Evolutionary conservation across 2,329 filamentous ascomycete species (phyloP).

Genomic region (Penicillium sp.): DNA sequence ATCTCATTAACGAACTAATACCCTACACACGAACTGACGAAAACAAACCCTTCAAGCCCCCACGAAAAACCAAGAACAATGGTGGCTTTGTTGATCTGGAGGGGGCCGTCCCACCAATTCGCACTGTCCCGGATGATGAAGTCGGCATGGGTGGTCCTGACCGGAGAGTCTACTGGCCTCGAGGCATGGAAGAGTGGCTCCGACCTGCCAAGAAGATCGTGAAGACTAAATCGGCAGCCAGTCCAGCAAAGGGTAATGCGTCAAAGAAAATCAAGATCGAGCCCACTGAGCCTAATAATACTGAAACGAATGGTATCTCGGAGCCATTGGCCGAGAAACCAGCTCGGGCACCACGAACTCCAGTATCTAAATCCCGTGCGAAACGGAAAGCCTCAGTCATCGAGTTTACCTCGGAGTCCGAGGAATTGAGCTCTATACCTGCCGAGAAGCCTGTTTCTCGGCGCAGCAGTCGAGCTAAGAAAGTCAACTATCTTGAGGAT

Average conservation of each 20-base stretch:
- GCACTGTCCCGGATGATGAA: constrained; percentile 63
- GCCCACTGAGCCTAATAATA: neutral
- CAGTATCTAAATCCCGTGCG: constrained; percentile 19
- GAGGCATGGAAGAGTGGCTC: constrained; percentile 87
- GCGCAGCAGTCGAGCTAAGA: constrained; percentile 34
- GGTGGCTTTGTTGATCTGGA: constrained; percentile 40
- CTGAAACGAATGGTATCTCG: neutral
- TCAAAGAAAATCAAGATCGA: constrained; percentile 24
- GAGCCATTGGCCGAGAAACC: constrained; percentile 18
- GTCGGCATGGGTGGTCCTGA: constrained; percentile 84
- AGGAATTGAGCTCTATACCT: neutral
- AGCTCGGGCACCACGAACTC: constrained; percentile 15
- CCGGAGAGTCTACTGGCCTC: constrained; percentile 84
- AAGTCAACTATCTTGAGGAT: constrained; percentile 38
- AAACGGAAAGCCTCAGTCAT: constrained; percentile 34
- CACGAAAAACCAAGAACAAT: constrained; percentile 49
- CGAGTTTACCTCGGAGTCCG: constrained; percentile 27
- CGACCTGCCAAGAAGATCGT: constrained; percentile 69
- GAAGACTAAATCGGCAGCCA: constrained; percentile 22
- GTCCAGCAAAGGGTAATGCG: constrained; percentile 18
- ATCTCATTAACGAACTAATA: constrained; percentile 72
- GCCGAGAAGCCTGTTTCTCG: constrained; percentile 16
- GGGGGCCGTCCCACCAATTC: constrained; percentile 43
- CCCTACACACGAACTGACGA: constrained; percentile 77
- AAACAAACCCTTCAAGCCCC: constrained; percentile 57